A percentile compares a stretch with the other conserved stretches of the same genome.
phyloP scores from a whole-genome alignment of 1,284 basidiomycete species.

The Papiliotrema nemorosa region DNA sequence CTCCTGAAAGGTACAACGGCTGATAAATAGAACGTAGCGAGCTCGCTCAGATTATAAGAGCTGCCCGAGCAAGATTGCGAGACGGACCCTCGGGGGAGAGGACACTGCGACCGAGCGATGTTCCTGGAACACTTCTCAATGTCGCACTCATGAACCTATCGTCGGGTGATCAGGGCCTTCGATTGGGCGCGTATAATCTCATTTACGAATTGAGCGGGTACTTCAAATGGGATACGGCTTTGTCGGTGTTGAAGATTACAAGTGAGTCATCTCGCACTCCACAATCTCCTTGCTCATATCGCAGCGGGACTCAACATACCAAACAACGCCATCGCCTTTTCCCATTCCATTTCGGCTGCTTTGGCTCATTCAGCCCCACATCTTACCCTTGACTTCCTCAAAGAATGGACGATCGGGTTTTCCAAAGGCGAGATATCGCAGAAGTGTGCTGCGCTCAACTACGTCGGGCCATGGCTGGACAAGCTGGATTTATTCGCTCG shows the following conservation, averaged over 20 bases:
- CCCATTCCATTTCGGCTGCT: conserved; percentile 64
- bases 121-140: conserved; percentile 76
- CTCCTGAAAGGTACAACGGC: conserved; percentile 57
- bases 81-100: conserved; percentile 60
- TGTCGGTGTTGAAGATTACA: conserved; percentile 59
- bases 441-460: conserved; percentile 69
- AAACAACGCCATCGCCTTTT: conserved; percentile 64
- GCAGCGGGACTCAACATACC: conserved; percentile 65
- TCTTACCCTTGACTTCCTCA: conserved; percentile 78
- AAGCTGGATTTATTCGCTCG: conserved; percentile 70
- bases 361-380: conserved; percentile 70
- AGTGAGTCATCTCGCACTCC: conserved; percentile 52
- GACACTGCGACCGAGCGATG: conserved; percentile 71
- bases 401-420: conserved; percentile 64
- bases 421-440: conserved; percentile 60
- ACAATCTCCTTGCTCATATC: not conserved
- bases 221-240: conserved; percentile 66
- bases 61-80: conserved; percentile 31
- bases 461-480: conserved; percentile 79
- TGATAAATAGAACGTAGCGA: conserved; percentile 57
- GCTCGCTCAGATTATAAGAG: conserved; percentile 56
- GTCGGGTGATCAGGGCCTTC: conserved; percentile 67
- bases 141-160: conserved; percentile 74
- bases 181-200: conserved; percentile 71
- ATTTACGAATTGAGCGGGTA: conserved; percentile 72